Percentiles rank a stretch among this genome's conserved stretches.
Evolutionary conservation across 768 basidiomycete species (phyloP).

Genomic region (Trametes gibbosa): DNA sequence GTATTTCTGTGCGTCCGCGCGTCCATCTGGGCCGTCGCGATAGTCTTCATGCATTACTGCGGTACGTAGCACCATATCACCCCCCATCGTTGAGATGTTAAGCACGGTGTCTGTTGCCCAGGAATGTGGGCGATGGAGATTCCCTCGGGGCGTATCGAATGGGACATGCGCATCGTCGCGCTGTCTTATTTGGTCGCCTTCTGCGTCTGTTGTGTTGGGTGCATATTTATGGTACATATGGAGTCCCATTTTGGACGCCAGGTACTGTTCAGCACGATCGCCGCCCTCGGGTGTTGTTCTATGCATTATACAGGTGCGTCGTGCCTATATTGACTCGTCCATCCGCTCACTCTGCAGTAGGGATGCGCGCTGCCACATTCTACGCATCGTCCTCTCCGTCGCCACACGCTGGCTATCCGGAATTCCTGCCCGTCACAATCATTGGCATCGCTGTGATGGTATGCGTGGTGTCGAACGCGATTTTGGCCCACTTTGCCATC

Average conservation of each 20-base stretch:
- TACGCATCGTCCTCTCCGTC: slow-evolving; percentile 24
- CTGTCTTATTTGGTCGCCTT: slow-evolving; percentile 29
- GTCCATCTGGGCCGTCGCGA: slow-evolving; percentile 27
- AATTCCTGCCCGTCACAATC: slow-evolving; percentile 25
- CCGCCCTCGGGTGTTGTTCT: slow-evolving; percentile 24
- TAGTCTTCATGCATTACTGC: slow-evolving; percentile 32
- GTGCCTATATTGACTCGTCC: no score
- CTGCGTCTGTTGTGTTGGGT: slow-evolving; percentile 26
- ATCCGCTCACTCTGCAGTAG: slow-evolving; percentile 2
- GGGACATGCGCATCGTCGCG: slow-evolving; percentile 23
- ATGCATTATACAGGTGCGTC: slow-evolving; percentile 33
- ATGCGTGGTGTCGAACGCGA: slow-evolving; percentile 28
- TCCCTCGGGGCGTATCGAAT: slow-evolving; percentile 25
- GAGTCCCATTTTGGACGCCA: slow-evolving; percentile 29
- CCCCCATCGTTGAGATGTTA: background rate
- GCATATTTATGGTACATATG: slow-evolving; percentile 29
- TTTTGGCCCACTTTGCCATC: slow-evolving; percentile 28
- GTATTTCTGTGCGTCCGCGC: slow-evolving; percentile 21
- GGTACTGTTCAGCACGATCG: slow-evolving; percentile 28
- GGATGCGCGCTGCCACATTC: slow-evolving; percentile 31
- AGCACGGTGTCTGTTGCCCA: background rate
- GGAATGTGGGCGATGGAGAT: slow-evolving; percentile 33
- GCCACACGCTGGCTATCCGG: slow-evolving; percentile 24
- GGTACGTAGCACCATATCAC: slow-evolving; percentile 13
- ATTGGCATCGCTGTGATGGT: slow-evolving; percentile 24